These are phyloP conservation scores for Babesia ovata DNA, from an alignment of 169 alveolate species.

Conservation along the genomic window DNA sequence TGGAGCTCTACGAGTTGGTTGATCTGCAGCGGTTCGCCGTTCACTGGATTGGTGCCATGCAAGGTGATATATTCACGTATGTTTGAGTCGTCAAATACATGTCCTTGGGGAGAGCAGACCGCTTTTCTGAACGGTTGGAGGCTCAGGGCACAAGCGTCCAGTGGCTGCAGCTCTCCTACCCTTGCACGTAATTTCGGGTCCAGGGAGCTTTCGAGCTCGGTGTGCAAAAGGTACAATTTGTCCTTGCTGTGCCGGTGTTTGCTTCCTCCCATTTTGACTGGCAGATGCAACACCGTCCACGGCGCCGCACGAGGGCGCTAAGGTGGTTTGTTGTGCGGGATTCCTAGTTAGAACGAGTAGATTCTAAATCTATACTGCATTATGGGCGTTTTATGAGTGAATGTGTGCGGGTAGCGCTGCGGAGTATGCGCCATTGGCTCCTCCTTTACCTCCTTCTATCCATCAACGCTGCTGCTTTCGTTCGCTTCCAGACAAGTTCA, in stretches of 20 bases:
- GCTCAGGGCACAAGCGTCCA: slow-evolving; percentile 72
- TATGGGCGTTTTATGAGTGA: neutral
- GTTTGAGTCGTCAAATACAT: slow-evolving; percentile 76
- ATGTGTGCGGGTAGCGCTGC: neutral
- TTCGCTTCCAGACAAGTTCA: neutral
- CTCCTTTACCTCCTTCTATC: neutral
- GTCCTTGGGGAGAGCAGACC: slow-evolving; percentile 84
- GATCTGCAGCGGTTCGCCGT: slow-evolving; percentile 81
- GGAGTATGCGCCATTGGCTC: slow-evolving; percentile 35
- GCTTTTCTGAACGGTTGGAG: slow-evolving; percentile 85
- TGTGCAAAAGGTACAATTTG: slow-evolving; percentile 84
- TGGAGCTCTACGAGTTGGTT: slow-evolving; percentile 77
- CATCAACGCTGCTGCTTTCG: neutral
- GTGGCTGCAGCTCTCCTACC: slow-evolving; percentile 79
- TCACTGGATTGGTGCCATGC: slow-evolving; percentile 84
- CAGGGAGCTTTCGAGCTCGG: slow-evolving; percentile 87
- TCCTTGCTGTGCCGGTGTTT: slow-evolving; percentile 92
- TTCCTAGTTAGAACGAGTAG: neutral
- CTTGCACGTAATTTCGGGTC: slow-evolving; percentile 72
- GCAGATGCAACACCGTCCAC: neutral
- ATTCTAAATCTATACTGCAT: neutral
- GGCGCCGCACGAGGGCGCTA: neutral
- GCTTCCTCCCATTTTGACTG: slow-evolving; percentile 71
- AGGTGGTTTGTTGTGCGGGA: neutral
- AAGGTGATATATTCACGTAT: slow-evolving; percentile 74